These are phyloP conservation scores for Leucoagaricus sp. DNA, from an alignment of 1,284 basidiomycete species.

Conservation along the genomic window DNA sequence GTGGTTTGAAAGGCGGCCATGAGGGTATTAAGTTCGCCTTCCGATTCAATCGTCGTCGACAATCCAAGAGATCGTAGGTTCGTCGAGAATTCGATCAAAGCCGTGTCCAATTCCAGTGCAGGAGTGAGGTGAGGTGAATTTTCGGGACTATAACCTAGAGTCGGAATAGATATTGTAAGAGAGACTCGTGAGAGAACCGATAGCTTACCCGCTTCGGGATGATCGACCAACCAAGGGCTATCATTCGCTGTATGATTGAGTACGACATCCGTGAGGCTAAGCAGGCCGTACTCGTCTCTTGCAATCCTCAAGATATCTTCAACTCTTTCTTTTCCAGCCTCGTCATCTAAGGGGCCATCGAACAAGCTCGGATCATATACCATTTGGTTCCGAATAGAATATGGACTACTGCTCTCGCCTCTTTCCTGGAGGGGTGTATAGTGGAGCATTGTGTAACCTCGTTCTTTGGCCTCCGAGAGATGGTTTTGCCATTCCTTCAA, in stretches of 20 bases:
- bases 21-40: constrained; percentile 69
- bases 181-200: not conserved
- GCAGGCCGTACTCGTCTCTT: constrained; percentile 81
- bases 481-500: constrained; percentile 75
- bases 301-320: constrained; percentile 69
- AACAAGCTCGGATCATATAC: constrained; percentile 80
- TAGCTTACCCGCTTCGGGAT: constrained; percentile 86
- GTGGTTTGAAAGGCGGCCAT: constrained; percentile 62
- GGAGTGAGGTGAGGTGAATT: constrained; percentile 90
- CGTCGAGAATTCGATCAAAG: constrained; percentile 78
- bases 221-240: constrained; percentile 86
- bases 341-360: constrained; percentile 42
- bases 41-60: constrained; percentile 66
- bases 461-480: constrained; percentile 78
- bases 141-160: constrained; percentile 79
- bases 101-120: constrained; percentile 86
- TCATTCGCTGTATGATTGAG: constrained; percentile 95
- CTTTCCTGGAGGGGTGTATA: constrained; percentile 92
- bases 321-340: constrained; percentile 58
- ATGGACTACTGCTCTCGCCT: constrained; percentile 87
- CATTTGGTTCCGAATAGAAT: constrained; percentile 87
- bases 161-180: constrained; percentile 13
- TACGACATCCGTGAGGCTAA: constrained; percentile 91
- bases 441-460: constrained; percentile 96
- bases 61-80: constrained; percentile 68